Evolutionary conservation across 768 basidiomycete species (phyloP), one percentile per base, ranked within the genome.

Genomic region (Macrocybe gigantea): DNA sequence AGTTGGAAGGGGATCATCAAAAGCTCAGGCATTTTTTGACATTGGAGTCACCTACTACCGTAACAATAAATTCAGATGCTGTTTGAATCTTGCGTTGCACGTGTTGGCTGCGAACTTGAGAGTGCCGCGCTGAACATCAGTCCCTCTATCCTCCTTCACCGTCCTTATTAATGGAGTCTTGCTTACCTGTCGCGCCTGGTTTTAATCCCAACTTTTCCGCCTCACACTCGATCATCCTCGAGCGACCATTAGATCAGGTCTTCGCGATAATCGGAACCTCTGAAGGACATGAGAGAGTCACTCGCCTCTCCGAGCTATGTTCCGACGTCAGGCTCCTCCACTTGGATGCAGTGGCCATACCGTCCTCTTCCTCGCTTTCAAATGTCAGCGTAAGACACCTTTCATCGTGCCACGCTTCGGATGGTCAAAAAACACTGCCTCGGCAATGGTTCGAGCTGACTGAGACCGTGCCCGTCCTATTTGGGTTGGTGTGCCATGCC

Each of bases 1-100:
- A 88, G 88, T 58, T 89, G 85, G 81, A 71, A 66, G 43, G 83
- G 83, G 5, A 87, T 92, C 41, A 64, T 78, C 39, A 85, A 77
- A 58, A 90, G 87, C 55, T 75, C 72, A 41, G 85, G 85, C 9
- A 55, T 84, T 4, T 57, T 81, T 33, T 75, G 14, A 13, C 14
- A 38, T 11, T 9, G 10, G 22, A 8, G 11, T 35, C 34, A 22
- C n/a, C 35, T 7, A 45, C 12, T 11, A 11, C 41, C 41, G 5
- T 12, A 22, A n/a, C 11, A 5, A 12, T 29, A 12, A 30, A 42
- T 3, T 29, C 3, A 5, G 11, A 13, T 5, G 41, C 3, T 42
- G 41, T 12, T 41, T 15, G 10, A 41, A 22, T 5, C 31, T 31
- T 12, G 12, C 33, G 15, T 11, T 22, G 14, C 43, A 13, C 9